Evolutionary conservation across 768 basidiomycete genomes (phyloP), one percentile per base, ranked within the genome.

Genomic region (Tylopilus subfusipes): DNA sequence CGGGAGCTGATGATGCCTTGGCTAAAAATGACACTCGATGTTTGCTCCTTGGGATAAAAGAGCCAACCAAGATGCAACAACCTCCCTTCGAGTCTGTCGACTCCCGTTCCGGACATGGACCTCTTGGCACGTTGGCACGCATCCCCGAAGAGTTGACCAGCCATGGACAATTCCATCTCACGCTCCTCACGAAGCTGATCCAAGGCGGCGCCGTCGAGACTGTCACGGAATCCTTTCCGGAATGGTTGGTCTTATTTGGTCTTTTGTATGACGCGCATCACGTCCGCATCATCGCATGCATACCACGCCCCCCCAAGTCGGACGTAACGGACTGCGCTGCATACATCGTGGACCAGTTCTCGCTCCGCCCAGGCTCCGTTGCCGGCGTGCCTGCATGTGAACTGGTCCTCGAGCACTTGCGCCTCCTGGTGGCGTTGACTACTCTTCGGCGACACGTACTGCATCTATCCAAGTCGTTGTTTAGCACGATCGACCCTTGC

Each of bases 241-340:
- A 69, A 42, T 65, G 67, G 68, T 40, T 68, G 24, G 48, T 68
- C 0, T 43, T 65, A 11, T 67, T 69, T 30, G 63, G 63, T 16
- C 58, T 69, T 44, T 8, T 57, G n/a, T 67, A 58, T 19, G 65
- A 63, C 25, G 21, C 39, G 0, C 56, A 52, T 43, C 57, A 36
- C 22, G 22, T 65, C n/a, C 58, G 56, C 18, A 54, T 68, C 39
- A 21, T 65, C 34, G 68, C 63, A 4, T 60, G 56, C 34, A 31
- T 68, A 34, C 67, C 67, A 13, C 45, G n/a, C 45, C 52, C 43
- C 42, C 47, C 13, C 40, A n/a, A 16, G 33, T 38, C 24, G 45
- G 51, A 57, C 42, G 36, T 22, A n/a, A 48, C 55, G 2, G 55
- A 42, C 9, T 65, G 54, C n/a, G 42, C 27, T 18, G 33, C 51